Evolutionary conservation across 306 rosid genomes (phyloP), one percentile per base, ranked within the genome.

Genomic region (Purshia tridentata): DNA sequence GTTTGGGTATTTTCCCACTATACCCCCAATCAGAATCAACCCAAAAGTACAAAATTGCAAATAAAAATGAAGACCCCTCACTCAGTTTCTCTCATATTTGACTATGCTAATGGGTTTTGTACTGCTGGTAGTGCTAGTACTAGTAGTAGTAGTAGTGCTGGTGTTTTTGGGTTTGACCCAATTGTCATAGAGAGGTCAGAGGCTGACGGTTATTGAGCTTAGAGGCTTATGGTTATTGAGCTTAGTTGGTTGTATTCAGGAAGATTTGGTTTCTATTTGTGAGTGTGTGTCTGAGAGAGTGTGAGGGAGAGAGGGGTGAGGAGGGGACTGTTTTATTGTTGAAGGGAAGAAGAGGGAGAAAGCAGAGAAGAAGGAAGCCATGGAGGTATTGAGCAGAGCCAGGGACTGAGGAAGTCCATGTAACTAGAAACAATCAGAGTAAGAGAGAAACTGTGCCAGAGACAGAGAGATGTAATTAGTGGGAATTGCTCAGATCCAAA

Each of bases 281-380:
- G 56, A 22, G 45, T 19, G 13, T 16, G 13, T 16, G 15, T 46
- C 13, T 16, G 13, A 10, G 20, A 14, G 20, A 35, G 74, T 65
- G 56, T 10, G 23, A 22, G 55, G 42, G 23, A 66, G 8, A 12
- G n/a, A 65, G 53, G 80, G 58, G 9, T 4, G 42, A 46, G 18
- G 71, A 41, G 61, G 62, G 3, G 51, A 65, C 64, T 65, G 82
- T 65, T 69, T 68, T 55, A 70, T 60, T 69, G 76, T 77, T 18
- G 76, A 42, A 54, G 68, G 71, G 52, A 67, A 44, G 69, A 67
- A 44, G 69, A 73, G 6, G 23, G 58, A 62, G 78, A 22, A 77
- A 72, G 76, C 55, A 73, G 78, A 80, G 72, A 62, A 42, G 60
- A 41, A 23, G 41, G 56, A 55, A 72, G 76, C 78, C 86, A 84